Percentiles rank a stretch among this genome's conserved stretches.
These are phyloP conservation scores for Coffea canephora DNA, from an alignment of 257 asterid genomes.

Conservation along the genomic window DNA sequence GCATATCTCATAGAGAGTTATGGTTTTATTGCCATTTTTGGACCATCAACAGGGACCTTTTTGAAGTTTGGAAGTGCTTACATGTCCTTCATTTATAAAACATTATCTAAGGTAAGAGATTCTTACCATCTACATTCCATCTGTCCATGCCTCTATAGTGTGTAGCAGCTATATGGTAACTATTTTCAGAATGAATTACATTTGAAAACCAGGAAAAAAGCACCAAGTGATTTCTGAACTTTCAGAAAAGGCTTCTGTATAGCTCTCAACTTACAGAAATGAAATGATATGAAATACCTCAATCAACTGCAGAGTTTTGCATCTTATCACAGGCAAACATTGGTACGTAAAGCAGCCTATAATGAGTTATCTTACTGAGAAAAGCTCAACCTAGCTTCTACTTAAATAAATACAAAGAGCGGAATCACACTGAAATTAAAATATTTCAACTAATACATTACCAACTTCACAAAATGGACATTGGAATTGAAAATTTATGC, in stretches of 20 bases:
- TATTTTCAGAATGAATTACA: background rate
- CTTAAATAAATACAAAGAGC: background rate
- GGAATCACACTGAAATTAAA: background rate
- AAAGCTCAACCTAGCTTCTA: background rate
- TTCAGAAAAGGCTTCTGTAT: background rate
- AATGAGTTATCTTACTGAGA: background rate
- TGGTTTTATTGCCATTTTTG: background rate
- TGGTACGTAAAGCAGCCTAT: background rate
- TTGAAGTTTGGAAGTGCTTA: background rate
- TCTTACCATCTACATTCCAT: background rate
- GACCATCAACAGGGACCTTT: background rate
- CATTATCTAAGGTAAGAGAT: background rate
- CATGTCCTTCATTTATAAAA: background rate
- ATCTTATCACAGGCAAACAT: background rate
- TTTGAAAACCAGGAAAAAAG: background rate
- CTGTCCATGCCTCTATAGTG: background rate
- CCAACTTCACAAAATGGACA: background rate
- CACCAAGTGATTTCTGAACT: too few species aligned
- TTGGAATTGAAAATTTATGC: background rate
- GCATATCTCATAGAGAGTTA: background rate
- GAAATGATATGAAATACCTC: background rate
- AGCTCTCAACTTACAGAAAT: background rate
- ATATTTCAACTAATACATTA: background rate
- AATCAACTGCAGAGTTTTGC: slow-evolving; percentile 2
- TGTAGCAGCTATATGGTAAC: background rate